A percentile compares a stretch with the other conserved stretches of the same genome.
Evolutionary conservation across 2,329 filamentous ascomycete species (phyloP).

Genomic region (Mycosphaerelloides madeirae): DNA sequence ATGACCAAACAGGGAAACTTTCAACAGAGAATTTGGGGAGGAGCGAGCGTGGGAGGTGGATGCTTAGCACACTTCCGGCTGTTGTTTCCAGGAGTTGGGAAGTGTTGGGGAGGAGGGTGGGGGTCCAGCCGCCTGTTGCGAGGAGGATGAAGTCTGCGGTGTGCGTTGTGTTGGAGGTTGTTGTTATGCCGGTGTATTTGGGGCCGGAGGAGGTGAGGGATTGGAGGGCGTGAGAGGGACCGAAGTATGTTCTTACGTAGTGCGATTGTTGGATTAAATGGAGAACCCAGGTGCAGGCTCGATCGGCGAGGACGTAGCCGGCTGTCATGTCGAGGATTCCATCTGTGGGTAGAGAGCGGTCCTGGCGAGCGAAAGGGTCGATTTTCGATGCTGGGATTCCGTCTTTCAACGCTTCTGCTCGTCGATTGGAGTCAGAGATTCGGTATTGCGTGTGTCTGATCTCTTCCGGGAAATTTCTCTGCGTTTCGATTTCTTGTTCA

Average conservation of each 20-base stretch:
- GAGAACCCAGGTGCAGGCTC: conserved; percentile 17
- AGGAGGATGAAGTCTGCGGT: conserved; percentile 25
- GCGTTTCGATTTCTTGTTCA: conserved; percentile 20
- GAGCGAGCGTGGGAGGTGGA: conserved; percentile 42
- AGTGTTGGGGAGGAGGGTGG: conserved; percentile 40
- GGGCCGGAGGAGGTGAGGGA: conserved; percentile 10
- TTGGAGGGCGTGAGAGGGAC: conserved; percentile 9
- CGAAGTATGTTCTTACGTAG: conserved; percentile 15
- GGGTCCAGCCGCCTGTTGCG: conserved; percentile 29
- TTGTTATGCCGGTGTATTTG: conserved; percentile 19
- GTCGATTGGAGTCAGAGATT: conserved; percentile 16
- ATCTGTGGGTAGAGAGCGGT: conserved; percentile 9
- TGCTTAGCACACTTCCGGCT: conserved; percentile 42
- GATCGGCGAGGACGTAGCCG: conserved; percentile 17
- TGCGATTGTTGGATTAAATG: conserved; percentile 10
- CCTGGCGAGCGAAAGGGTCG: conserved; percentile 14
- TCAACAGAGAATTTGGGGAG: conserved; percentile 40
- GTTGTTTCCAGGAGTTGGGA: conserved; percentile 44
- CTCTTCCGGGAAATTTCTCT: conserved; percentile 20
- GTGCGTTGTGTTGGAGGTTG: conserved; percentile 42
- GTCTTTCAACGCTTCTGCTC: conserved; percentile 6
- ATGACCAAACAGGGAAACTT: conserved; percentile 45
- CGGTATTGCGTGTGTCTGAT: conserved; percentile 28
- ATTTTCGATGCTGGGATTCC: conserved; percentile 16
- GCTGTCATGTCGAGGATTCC: conserved; percentile 19